These are phyloP conservation scores for Mycena albidolilacea DNA, from an alignment of 768 basidiomycete genomes.

Conservation along the genomic window DNA sequence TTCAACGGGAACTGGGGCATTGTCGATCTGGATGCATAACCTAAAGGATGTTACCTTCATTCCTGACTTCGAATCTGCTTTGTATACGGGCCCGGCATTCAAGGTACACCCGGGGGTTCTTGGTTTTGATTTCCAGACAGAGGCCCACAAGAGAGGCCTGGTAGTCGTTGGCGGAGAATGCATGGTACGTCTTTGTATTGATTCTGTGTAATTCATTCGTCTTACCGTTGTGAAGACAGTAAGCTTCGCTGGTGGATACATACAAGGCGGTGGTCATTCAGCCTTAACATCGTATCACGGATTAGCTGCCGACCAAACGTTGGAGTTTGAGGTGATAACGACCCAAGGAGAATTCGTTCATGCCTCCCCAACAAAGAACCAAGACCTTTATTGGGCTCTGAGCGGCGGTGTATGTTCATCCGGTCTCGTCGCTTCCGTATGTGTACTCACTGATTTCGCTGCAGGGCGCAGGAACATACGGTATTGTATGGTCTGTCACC, in stretches of 20 bases:
- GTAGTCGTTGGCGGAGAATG: slow-evolving; percentile 35
- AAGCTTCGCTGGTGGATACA: slow-evolving; percentile 56
- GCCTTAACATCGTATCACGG: slow-evolving; percentile 19
- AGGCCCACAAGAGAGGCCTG: slow-evolving; percentile 32
- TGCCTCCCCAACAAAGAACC: slow-evolving; percentile 51
- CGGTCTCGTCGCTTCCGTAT: too few species aligned
- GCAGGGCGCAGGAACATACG: slow-evolving; percentile 35
- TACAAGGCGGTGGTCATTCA: slow-evolving; percentile 48
- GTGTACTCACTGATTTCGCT: slow-evolving; percentile 21
- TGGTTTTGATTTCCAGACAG: slow-evolving; percentile 25
- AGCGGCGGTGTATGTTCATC: too few species aligned
- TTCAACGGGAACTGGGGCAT: slow-evolving; percentile 29
- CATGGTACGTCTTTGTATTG: slow-evolving; percentile 17
- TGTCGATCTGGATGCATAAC: slow-evolving; percentile 37
- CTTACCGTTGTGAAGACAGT: slow-evolving; percentile 45
- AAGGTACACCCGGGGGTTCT: slow-evolving; percentile 30
- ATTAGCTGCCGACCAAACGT: slow-evolving; percentile 44
- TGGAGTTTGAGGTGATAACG: slow-evolving; percentile 58
- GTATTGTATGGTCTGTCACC: slow-evolving; percentile 35
- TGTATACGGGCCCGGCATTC: slow-evolving; percentile 31
- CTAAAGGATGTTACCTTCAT: slow-evolving; percentile 7
- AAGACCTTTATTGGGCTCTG: too few species aligned
- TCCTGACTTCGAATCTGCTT: slow-evolving; percentile 24
- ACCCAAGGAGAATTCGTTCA: slow-evolving; percentile 52
- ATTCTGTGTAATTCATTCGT: slow-evolving; percentile 18